Percentiles rank a stretch among this genome's conserved stretches.
Conservation (phyloP, 331 rosid species). For the Acacia concinna region DNA sequence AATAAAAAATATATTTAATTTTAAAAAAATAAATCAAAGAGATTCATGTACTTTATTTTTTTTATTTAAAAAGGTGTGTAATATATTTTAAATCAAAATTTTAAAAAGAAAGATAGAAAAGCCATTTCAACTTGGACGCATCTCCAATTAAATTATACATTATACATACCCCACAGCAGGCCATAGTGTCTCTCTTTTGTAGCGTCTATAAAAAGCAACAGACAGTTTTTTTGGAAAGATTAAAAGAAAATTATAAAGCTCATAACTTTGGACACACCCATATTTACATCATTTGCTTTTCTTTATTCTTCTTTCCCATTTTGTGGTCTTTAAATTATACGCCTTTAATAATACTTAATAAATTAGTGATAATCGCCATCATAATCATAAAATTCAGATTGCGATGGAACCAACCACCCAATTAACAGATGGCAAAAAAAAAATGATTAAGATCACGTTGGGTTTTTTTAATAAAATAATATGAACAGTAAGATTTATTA, state of each 20-base stretch:
- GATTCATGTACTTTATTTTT: too few species aligned
- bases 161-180: neutral
- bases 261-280: neutral
- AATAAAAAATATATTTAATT: neutral
- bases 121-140: neutral
- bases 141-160: too few species aligned
- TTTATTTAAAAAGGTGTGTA: neutral
- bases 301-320: neutral
- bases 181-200: neutral
- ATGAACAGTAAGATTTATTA: too few species aligned
- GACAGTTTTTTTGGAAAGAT: neutral
- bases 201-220: neutral
- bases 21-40: neutral
- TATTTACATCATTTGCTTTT: neutral
- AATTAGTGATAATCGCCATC: neutral
- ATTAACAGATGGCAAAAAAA: neutral
- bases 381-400: neutral
- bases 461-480: too few species aligned
- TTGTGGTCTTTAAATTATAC: neutral
- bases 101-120: neutral
- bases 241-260: neutral
- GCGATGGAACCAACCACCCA: neutral
- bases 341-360: neutral
- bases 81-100: neutral
- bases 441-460: too few species aligned